Base-by-base conservation (phyloP, 2,329 filamentous ascomycete species). In the Colletotrichum sp. region DNA sequence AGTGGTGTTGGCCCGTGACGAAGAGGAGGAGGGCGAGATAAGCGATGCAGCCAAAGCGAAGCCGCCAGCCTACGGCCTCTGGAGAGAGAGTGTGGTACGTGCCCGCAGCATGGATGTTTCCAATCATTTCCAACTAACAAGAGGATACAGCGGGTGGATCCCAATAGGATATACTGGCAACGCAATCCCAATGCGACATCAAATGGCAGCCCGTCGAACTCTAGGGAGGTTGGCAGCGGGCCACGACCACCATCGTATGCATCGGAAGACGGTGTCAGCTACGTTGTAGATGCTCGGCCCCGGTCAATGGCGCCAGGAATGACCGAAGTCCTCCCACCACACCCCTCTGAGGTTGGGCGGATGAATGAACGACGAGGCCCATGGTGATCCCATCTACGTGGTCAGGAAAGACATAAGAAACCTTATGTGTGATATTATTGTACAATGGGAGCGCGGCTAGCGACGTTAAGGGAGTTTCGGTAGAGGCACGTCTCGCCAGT, bases 41-140 rank as follows among this genome's bases (percentile, higher is more conserved):
- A 90, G 87, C 67, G 89, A 92, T 74, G 85, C 89, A 0, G 85
- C 86, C 57, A 92, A 92, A 79, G 78, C 89, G 24, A 91, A 92
- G 10, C 96, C 96, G 6, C 96, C 96, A 0, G 95, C 95, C 3
- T 98, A 98, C 82, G 96, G 96, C 0, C 86, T 95, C 1, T 98
- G 95, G 95, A 89, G 95, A 68, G 93, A 93, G 83, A 96, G 94
- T 81, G 95, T 97, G 84, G 93, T 95, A 89, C 84, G 93, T 76
- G 64, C 32, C 34, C 13, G 24, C 63, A n/a, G 10, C 18, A 18
- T 7, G 18, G 39, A 32, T 10, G n/a, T 30, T 7, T 43, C 21
- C 21, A 24, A 32, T 52, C 6, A 18, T 21, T 21, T 7, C 7
- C 65, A 26, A 32, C 63, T 76, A 21, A 76, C 39, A 36, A 26